A percentile compares a stretch with the other conserved stretches of the same genome.
Evolutionary conservation across 208 protist genomes (phyloP).

Genomic region (Crithidia brevicula): DNA sequence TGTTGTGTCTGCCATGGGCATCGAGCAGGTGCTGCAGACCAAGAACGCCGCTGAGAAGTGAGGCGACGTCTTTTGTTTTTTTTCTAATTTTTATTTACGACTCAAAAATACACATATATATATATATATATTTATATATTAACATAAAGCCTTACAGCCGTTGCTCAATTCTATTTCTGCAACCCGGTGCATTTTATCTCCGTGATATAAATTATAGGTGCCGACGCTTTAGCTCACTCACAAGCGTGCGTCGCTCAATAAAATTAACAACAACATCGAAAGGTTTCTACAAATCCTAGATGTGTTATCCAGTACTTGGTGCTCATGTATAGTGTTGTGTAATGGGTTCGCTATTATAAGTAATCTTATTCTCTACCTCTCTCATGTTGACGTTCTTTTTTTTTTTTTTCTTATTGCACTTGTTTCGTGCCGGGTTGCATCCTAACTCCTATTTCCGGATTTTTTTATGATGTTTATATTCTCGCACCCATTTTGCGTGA

Average conservation of each 20-base stretch:
- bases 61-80: background rate
- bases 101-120: background rate
- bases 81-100: background rate
- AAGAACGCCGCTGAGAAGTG: slow-evolving; percentile 93
- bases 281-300: no score
- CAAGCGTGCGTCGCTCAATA: no score
- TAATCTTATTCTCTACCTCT: background rate
- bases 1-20: slow-evolving; percentile 95
- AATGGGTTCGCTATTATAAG: background rate
- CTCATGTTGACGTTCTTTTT: background rate
- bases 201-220: no score
- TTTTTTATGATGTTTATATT: background rate
- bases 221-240: no score
- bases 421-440: no score
- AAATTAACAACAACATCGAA: no score
- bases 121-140: background rate
- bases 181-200: no score
- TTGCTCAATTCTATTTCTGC: no score
- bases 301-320: no score
- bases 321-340: no score
- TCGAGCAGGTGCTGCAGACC: slow-evolving; percentile 93
- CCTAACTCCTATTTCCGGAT: background rate
- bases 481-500: no score
- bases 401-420: background rate
- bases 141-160: no score